Base-by-base conservation (phyloP, 345 rosid genomes). In the Sonneratia alba region DNA sequence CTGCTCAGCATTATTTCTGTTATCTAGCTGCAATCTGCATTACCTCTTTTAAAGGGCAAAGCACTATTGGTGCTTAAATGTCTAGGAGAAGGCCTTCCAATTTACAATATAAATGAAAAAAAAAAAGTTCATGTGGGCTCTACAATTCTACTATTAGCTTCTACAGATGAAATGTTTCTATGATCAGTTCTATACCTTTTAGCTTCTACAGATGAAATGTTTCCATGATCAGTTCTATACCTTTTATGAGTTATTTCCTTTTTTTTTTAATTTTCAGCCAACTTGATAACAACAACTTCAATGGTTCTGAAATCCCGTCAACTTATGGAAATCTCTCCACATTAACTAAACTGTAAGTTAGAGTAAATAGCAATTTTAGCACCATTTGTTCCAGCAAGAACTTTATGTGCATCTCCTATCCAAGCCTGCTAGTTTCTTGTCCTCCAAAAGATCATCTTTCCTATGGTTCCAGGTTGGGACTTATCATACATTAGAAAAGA, bases 201-300 rank as follows among this genome's bases (percentile, higher is more conserved):
- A 45, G n/a, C 59, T 53, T 53, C 15, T 21, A 53, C 19, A 53
- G 22, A 53, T 53, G 18, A 53, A 18, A 53, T 53, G 22, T 6
- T 53, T 18, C 6, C 14, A 13, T 13, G 14, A 47, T 8, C 15
- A 47, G 13, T 47, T 13, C 37, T 62, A 11, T 34, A 62, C 37
- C 32, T 34, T 62, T 36, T 43, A 45, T 42, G 45, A 42, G 45
- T 42, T 4, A 12, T 68, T 24, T 40, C 75, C 10, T 42, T 37
- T 51, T 36, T 67, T 82, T 57, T 75, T 70, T 72, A 8, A 70
- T 70, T 40, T 85, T 83, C 94, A 93, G 93, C 79, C 97, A 93
- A 78, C 90, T 93, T 65, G 97, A 89, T 80, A 91, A 91, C 80
- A 93, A 93, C 81, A 81, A 89, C 78, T 91, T 93, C 71, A 57